phyloP scores from a whole-genome alignment of 164 flowering plant species.

The Saururus chinensis region DNA sequence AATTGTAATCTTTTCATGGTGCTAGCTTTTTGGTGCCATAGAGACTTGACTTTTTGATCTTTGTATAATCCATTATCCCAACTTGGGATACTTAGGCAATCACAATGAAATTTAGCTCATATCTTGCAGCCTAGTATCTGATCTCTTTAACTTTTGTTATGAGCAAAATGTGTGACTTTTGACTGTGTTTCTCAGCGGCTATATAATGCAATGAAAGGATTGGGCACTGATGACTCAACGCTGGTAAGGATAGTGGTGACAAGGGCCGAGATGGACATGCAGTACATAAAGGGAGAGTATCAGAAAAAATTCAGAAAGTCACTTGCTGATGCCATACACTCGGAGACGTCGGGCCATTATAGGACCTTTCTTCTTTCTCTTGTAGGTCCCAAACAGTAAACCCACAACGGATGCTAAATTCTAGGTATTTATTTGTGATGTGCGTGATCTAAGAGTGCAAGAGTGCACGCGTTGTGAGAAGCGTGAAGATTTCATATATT shows the following conservation, averaged over 20 bases:
- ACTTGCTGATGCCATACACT: slow-evolving; percentile 48
- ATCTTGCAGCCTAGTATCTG: not conserved
- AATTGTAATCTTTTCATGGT: too few species aligned
- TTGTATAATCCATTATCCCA: too few species aligned
- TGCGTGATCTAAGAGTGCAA: not conserved
- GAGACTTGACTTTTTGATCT: too few species aligned
- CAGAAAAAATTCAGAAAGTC: slow-evolving; percentile 43
- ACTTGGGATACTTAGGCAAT: too few species aligned
- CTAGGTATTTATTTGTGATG: too few species aligned
- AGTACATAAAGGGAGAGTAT: slow-evolving; percentile 66
- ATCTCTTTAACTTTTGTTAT: not conserved
- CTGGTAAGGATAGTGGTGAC: slow-evolving; percentile 58
- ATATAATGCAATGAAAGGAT: slow-evolving; percentile 2
- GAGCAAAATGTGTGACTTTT: not conserved
- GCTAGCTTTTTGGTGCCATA: too few species aligned
- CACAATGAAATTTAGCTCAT: too few species aligned
- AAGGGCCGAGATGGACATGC: slow-evolving; percentile 77
- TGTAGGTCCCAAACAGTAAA: slow-evolving; percentile 36
- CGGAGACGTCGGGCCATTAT: slow-evolving; percentile 70
- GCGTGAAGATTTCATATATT: not conserved
- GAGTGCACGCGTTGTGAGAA: not conserved
- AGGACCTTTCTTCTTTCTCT: slow-evolving; percentile 59
- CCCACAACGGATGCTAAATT: not conserved
- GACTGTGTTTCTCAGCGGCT: not conserved
- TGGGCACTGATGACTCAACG: slow-evolving; percentile 61